phyloP scores from a whole-genome alignment of 179 eudicot genomes.

The Heliamphora pulchella region DNA sequence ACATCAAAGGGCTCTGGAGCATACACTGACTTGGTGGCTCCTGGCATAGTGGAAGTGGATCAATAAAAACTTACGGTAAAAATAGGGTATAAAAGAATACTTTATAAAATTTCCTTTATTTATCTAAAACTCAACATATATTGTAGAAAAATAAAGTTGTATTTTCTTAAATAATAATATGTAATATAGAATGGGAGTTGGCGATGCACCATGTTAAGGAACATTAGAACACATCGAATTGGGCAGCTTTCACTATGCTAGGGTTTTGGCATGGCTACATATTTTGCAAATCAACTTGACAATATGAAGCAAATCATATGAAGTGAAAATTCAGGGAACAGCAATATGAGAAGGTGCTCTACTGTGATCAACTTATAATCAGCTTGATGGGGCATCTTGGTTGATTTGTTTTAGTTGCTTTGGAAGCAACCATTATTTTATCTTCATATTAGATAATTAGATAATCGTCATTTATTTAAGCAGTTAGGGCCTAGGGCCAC shows the following conservation, averaged over 20 bases:
- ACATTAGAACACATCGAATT: not conserved
- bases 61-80: not conserved
- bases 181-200: not conserved
- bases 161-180: not conserved
- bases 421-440: not conserved
- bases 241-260: too few species aligned
- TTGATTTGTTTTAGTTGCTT: not conserved
- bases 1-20: conserved; percentile 98
- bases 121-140: not conserved
- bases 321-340: not conserved
- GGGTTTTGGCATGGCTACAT: not conserved
- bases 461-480: not conserved
- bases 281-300: not conserved
- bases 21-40: conserved; percentile 78
- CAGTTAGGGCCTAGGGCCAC: too few species aligned
- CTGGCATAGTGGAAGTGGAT: conserved; percentile 28
- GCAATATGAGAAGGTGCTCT: not conserved
- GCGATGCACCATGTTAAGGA: not conserved
- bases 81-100: not conserved
- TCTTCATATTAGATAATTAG: not conserved
- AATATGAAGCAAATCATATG: not conserved
- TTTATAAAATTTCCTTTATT: not conserved
- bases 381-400: not conserved
- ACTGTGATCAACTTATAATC: not conserved
- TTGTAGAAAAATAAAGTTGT: not conserved